These are phyloP conservation scores for Annulohypoxylon nitens DNA, from an alignment of 495 filamentous ascomycete genomes.

Conservation along the genomic window DNA sequence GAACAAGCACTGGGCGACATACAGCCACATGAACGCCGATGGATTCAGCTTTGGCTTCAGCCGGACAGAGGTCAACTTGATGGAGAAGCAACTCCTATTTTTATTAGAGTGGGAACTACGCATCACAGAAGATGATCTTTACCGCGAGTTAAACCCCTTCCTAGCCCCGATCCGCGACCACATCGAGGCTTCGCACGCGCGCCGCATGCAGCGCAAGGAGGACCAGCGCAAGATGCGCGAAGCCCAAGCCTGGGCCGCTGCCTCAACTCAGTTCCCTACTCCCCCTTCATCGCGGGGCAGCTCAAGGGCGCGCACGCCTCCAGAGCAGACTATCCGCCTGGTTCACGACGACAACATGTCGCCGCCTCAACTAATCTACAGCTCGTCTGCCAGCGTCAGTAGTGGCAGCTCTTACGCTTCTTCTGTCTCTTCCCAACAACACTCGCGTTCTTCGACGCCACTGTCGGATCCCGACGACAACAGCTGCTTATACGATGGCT, in stretches of 20 bases:
- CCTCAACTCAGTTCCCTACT: slow-evolving; percentile 50
- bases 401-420: slow-evolving; percentile 54
- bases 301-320: slow-evolving; percentile 56
- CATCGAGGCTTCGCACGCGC: slow-evolving; percentile 54
- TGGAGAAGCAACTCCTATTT: slow-evolving; percentile 97
- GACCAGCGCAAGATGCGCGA: slow-evolving; percentile 51
- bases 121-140: slow-evolving; percentile 85
- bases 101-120: slow-evolving; percentile 93
- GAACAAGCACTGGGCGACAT: slow-evolving; percentile 99
- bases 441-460: slow-evolving; percentile 61
- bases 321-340: slow-evolving; percentile 46
- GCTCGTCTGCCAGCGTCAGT: slow-evolving; percentile 55
- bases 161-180: slow-evolving; percentile 80
- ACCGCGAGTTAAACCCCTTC: slow-evolving; percentile 88
- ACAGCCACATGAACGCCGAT: slow-evolving; percentile 76
- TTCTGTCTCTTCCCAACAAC: slow-evolving; percentile 50
- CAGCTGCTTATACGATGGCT: slow-evolving; percentile 52
- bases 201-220: slow-evolving; percentile 62
- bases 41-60: slow-evolving; percentile 90
- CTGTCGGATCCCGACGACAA: slow-evolving; percentile 53
- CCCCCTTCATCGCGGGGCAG: slow-evolving; percentile 55
- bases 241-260: slow-evolving; percentile 44
- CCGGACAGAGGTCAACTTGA: slow-evolving; percentile 94
- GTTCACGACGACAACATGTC: slow-evolving; percentile 50
- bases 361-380: slow-evolving; percentile 56